These are phyloP conservation scores for Pichia norvegensis DNA, from an alignment of 1,139 yeast genomes.

Conservation along the genomic window DNA sequence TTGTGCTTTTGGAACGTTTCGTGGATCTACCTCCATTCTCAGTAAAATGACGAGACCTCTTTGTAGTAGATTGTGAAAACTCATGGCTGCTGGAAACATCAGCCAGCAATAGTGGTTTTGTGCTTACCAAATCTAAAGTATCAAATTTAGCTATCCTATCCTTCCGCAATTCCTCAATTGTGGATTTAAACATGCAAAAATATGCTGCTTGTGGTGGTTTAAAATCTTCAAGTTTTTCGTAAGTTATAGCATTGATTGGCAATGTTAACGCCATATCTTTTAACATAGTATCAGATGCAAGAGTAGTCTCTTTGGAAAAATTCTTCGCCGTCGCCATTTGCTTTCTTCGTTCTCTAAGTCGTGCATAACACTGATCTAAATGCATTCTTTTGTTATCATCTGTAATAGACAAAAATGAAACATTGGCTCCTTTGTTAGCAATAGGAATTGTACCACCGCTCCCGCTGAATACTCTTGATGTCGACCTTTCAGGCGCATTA, in stretches of 20 bases:
- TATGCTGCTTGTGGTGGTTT: slow-evolving; percentile 34
- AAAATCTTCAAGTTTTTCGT: slow-evolving; percentile 36
- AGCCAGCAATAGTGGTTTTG: background rate
- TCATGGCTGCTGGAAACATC: background rate
- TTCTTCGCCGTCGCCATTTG: slow-evolving; percentile 38
- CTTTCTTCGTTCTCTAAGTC: slow-evolving; percentile 39
- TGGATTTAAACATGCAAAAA: slow-evolving; percentile 41
- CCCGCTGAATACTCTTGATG: slow-evolving; percentile 3
- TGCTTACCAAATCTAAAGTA: slow-evolving; percentile 1
- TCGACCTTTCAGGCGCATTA: background rate
- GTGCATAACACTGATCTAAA: slow-evolving; percentile 35
- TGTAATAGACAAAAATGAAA: slow-evolving; percentile 6
- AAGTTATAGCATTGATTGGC: slow-evolving; percentile 50
- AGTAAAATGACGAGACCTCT: background rate
- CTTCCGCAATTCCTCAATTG: slow-evolving; percentile 32
- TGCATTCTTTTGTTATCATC: slow-evolving; percentile 25
- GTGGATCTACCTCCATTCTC: background rate
- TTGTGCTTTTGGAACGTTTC: background rate
- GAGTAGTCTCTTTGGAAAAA: slow-evolving; percentile 33
- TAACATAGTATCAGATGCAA: slow-evolving; percentile 43
- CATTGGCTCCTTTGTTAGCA: slow-evolving; percentile 12
- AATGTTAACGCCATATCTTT: slow-evolving; percentile 48
- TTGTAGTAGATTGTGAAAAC: background rate
- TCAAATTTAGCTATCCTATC: slow-evolving; percentile 11
- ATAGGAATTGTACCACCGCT: slow-evolving; percentile 1